These are phyloP conservation scores for Reticulascus tulasneorum DNA, from an alignment of 2,329 filamentous ascomycete genomes.

Conservation along the genomic window DNA sequence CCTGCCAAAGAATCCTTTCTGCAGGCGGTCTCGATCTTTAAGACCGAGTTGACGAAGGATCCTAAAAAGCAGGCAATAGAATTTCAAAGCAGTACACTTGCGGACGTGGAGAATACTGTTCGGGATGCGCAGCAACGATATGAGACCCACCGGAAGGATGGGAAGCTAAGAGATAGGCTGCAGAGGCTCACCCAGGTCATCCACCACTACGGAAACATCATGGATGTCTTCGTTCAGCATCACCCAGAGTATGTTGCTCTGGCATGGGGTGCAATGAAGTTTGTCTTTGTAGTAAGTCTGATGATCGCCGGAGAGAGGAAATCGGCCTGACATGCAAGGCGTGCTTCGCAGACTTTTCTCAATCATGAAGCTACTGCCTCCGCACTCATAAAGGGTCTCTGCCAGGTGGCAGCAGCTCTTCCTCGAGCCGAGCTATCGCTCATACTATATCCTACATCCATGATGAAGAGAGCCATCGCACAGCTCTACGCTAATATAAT, in stretches of 20 bases:
- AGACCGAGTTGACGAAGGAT: background rate
- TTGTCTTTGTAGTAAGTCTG: constrained; percentile 17
- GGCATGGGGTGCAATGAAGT: constrained; percentile 21
- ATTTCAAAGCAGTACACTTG: background rate
- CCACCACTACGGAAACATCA: constrained; percentile 12
- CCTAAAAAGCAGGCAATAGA: background rate
- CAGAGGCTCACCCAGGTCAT: background rate
- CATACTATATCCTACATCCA: constrained; percentile 13
- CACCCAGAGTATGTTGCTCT: constrained; percentile 19
- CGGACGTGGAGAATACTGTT: no score
- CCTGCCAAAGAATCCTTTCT: background rate
- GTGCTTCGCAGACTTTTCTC: constrained; percentile 9
- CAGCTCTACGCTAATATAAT: constrained; percentile 18
- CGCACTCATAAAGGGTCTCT: constrained; percentile 15
- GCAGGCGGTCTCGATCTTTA: no score
- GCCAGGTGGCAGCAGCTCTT: constrained; percentile 13
- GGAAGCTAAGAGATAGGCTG: background rate
- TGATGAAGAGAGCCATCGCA: constrained; percentile 14
- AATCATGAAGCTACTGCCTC: constrained; percentile 14
- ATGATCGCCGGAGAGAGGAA: no score
- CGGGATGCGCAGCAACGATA: no score
- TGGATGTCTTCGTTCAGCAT: constrained; percentile 19
- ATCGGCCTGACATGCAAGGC: background rate
- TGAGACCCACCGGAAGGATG: no score
- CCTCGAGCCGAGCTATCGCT: constrained; percentile 11